A percentile compares a stretch with the other conserved stretches of the same genome.
Conservation (phyloP, 2,329 filamentous ascomycete species). For the Arachnomyces sp. region DNA sequence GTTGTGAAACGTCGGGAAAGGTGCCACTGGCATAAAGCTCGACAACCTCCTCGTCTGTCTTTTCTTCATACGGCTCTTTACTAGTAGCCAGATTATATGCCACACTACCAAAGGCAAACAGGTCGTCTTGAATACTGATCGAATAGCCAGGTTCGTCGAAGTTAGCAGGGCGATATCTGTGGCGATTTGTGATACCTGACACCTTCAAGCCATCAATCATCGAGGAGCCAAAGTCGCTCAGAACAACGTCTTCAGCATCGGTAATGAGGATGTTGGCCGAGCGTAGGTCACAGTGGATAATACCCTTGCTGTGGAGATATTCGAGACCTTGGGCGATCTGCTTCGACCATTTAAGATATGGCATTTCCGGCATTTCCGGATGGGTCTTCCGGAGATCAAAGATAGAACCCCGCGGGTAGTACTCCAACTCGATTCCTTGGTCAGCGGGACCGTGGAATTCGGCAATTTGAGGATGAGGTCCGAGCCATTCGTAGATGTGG, state of each 20-base stretch:
- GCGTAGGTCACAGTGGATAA: conserved; percentile 6
- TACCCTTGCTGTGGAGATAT: conserved; percentile 3
- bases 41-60: conserved; percentile 5
- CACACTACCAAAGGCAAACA: conserved; percentile 7
- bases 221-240: conserved; percentile 6
- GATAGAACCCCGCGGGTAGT: conserved; percentile 7
- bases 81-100: conserved; percentile 5
- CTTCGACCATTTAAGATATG: conserved; percentile 4
- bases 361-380: background rate
- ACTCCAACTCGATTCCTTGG: conserved; percentile 2
- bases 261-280: conserved; percentile 3
- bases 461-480: conserved; percentile 5
- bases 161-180: conserved; percentile 4
- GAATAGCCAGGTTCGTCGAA: background rate
- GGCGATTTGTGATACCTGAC: conserved; percentile 1
- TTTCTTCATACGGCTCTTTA: conserved; percentile 5
- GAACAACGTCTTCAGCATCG: conserved; percentile 4
- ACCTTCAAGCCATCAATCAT: conserved; percentile 5
- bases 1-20: conserved; percentile 6
- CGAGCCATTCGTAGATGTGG: conserved; percentile 3
- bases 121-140: conserved; percentile 2
- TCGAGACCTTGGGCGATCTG: conserved; percentile 4
- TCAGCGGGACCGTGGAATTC: conserved; percentile 1
- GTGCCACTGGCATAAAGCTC: conserved; percentile 3
- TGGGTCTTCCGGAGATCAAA: background rate